These are phyloP conservation scores for Triglochin maritima DNA, from an alignment of 106 monocot genomes.

Conservation along the genomic window DNA sequence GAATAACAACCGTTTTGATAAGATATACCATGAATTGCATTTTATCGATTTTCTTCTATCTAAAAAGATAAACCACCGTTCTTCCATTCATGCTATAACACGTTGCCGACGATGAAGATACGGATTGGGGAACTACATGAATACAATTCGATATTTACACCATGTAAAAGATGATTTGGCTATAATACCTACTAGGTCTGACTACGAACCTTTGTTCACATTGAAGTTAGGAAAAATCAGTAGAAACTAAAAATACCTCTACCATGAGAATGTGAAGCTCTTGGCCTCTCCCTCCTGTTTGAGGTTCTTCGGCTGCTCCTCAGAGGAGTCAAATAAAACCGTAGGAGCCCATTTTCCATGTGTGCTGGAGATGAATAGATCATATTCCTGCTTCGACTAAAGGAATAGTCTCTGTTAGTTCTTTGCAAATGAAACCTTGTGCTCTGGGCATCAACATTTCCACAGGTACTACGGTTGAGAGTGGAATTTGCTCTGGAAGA, in stretches of 20 bases:
- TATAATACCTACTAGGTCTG: background rate
- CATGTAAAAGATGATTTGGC: background rate
- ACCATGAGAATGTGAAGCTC: constrained; percentile 42
- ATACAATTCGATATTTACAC: background rate
- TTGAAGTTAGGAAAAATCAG: constrained; percentile 1
- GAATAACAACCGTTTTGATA: too few relatives aligned
- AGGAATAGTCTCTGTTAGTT: constrained; percentile 28
- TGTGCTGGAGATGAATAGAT: constrained; percentile 71
- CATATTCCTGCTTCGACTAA: constrained; percentile 76
- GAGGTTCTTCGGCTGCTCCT: constrained; percentile 55
- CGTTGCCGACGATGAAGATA: too few relatives aligned
- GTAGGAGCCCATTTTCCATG: constrained; percentile 73
- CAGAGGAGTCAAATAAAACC: constrained; percentile 94
- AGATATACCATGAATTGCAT: too few relatives aligned
- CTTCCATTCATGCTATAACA: too few relatives aligned
- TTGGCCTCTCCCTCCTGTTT: constrained; percentile 47
- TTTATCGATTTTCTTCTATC: too few relatives aligned
- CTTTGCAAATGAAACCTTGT: constrained; percentile 27
- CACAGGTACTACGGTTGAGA: constrained; percentile 9
- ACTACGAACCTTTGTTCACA: background rate
- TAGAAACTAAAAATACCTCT: constrained; percentile 57
- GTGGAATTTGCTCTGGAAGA: constrained; percentile 14
- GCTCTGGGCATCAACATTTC: constrained; percentile 21
- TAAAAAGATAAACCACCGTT: too few relatives aligned
- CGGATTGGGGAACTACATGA: too few relatives aligned